A percentile compares a stretch with the other conserved stretches of the same genome.
phyloP scores from a whole-genome alignment of 768 basidiomycete genomes.

The Nevesoporus exiguus region DNA sequence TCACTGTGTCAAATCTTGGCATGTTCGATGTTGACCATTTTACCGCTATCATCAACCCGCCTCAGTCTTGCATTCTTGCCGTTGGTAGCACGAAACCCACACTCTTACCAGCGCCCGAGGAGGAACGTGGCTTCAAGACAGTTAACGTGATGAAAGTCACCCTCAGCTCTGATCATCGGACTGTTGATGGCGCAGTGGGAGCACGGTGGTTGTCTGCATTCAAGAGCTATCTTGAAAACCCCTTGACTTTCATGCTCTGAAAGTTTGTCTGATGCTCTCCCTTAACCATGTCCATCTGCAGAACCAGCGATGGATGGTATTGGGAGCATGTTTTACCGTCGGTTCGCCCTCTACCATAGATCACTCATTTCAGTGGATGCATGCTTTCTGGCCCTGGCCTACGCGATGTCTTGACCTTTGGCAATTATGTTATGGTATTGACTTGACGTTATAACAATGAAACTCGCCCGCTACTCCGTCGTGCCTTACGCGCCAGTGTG shows the following conservation, averaged over 20 bases:
- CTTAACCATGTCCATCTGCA: not conserved
- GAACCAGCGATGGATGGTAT: not conserved
- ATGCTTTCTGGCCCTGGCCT: conserved; percentile 10
- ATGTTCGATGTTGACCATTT: conserved; percentile 97
- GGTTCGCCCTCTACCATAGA: conserved; percentile 24
- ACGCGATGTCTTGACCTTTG: not conserved
- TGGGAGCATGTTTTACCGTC: conserved; percentile 5
- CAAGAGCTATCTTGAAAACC: conserved; percentile 96
- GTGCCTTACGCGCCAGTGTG: not conserved
- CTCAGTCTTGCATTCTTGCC: conserved; percentile 97
- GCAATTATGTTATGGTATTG: conserved; percentile 12
- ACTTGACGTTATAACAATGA: not conserved
- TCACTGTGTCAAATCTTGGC: conserved; percentile 98
- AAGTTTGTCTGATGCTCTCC: conserved; percentile 2
- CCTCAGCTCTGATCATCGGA: conserved; percentile 91
- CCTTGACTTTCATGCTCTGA: conserved; percentile 94
- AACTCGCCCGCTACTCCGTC: not conserved
- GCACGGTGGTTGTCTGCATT: conserved; percentile 91
- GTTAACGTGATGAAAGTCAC: conserved; percentile 94
- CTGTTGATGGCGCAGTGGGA: conserved; percentile 93
- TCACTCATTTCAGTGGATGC: conserved; percentile 15
- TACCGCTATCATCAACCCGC: conserved; percentile 98
- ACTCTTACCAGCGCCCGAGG: conserved; percentile 80
- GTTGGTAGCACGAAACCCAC: conserved; percentile 86
- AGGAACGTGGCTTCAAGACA: conserved; percentile 94